A percentile compares a stretch with the other conserved stretches of the same genome.
Conservation (phyloP, 2,329 filamentous ascomycete genomes). For the Sordariomycetes sp. region DNA sequence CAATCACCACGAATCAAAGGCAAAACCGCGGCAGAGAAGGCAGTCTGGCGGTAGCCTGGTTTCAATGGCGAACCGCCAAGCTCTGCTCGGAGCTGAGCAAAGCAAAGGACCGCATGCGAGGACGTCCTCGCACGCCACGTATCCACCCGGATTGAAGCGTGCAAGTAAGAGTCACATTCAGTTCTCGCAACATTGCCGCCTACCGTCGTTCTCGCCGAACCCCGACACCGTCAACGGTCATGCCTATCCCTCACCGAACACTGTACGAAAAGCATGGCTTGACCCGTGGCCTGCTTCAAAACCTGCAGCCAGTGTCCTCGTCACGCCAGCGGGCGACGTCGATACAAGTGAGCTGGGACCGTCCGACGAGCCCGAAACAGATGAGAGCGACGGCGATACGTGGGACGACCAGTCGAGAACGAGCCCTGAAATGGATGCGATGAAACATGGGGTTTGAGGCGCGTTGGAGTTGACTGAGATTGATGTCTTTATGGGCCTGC, state of each 20-base stretch:
- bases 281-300: slow-evolving; percentile 6
- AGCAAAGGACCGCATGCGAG: background rate
- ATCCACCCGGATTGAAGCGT: slow-evolving; percentile 21
- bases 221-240: background rate
- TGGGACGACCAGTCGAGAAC: too few species aligned
- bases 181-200: slow-evolving; percentile 13
- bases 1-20: slow-evolving; percentile 8
- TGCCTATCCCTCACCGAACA: background rate
- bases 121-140: background rate
- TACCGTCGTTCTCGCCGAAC: slow-evolving; percentile 5
- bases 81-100: slow-evolving; percentile 11
- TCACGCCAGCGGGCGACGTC: slow-evolving; percentile 17
- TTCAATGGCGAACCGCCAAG: slow-evolving; percentile 15
- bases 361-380: slow-evolving; percentile 18
- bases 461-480: too few species aligned
- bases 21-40: slow-evolving; percentile 30
- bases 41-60: slow-evolving; percentile 40
- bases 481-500: too few species aligned
- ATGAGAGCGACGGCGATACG: slow-evolving; percentile 26
- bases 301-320: slow-evolving; percentile 5
- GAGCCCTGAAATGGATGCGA: too few species aligned
- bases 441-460: too few species aligned
- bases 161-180: slow-evolving; percentile 28
- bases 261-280: background rate
- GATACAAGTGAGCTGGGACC: slow-evolving; percentile 22